Evolutionary conservation across 192 early-diverging fungal genomes (phyloP), one percentile per base, ranked within the genome.

Genomic region (Coemansia sp.): DNA sequence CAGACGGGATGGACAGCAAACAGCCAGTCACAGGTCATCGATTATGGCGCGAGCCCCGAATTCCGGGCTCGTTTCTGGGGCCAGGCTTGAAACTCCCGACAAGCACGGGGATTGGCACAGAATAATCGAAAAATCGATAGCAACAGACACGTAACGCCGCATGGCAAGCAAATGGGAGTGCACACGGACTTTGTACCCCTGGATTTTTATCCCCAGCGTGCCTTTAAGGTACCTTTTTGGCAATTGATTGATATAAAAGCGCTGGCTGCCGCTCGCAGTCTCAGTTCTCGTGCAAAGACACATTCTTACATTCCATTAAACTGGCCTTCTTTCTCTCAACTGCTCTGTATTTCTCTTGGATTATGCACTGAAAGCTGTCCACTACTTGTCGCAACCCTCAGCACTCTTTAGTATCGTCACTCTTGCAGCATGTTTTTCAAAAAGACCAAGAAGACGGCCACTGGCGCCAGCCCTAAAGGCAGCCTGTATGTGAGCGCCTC

Each of bases 401-500:
- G 1, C 37, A 15, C 37, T 39, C 24, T 29, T 56, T 15, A 23
- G 32, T n/a, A 35, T 35, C 32, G 9, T 32, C 21, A 24, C 10
- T n/a, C 54, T 56, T 32, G n/a, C 27, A 35, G 23, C 23, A 70
- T 78, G 75, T 79, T 79, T 49, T 73, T 79, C 61, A 70, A 70
- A 50, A 58, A 45, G 24, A 37, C 61, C 60, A 69, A 70, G 53
- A 67, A 65, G 66, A 14, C 63, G 15, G 19, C 55, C 17, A 21
- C 65, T 10, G 52, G 59, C 49, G 56, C 56, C 3, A 5, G 45
- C 43, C 22, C 8, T 19, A 56, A 45, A 21, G 14, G 38, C 38
- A 19, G 54, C 23, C 67, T 79, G 24, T 79, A 79, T 38, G 71
- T 79, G 35, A 73, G 64, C 32, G 61, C 76, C 24, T 79, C 76